These are phyloP conservation scores for Tulasnella sp. DNA, from an alignment of 768 basidiomycete species.

Conservation along the genomic window DNA sequence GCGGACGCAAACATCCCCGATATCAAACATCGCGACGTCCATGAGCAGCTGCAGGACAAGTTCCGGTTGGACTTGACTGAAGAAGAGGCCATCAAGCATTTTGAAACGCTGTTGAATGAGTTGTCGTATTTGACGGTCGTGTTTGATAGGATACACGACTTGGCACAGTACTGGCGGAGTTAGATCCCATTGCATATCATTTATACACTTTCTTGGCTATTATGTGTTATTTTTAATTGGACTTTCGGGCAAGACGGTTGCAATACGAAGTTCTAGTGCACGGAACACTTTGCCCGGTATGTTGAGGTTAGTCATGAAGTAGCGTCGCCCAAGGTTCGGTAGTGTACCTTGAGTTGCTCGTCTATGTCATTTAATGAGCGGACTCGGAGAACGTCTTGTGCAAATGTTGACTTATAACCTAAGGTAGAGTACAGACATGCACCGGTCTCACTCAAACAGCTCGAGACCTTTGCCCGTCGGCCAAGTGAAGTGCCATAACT, in stretches of 20 bases:
- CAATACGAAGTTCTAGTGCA: slow-evolving; percentile 18
- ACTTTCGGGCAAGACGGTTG: too few relatives aligned
- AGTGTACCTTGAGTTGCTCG: slow-evolving; percentile 62
- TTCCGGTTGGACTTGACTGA: slow-evolving; percentile 89
- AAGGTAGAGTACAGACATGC: slow-evolving; percentile 16
- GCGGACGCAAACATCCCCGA: slow-evolving; percentile 96
- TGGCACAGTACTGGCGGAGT: slow-evolving; percentile 51
- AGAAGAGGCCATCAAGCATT: slow-evolving; percentile 95
- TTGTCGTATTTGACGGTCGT: slow-evolving; percentile 89
- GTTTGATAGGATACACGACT: slow-evolving; percentile 84
- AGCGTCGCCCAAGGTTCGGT: slow-evolving; percentile 81
- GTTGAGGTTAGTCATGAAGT: slow-evolving; percentile 84
- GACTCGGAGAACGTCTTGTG: slow-evolving; percentile 48
- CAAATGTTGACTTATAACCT: slow-evolving; percentile 50
- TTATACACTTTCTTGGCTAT: too few relatives aligned
- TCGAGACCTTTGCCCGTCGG: slow-evolving; percentile 39
- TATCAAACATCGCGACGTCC: slow-evolving; percentile 81
- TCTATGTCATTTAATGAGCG: slow-evolving; percentile 43
- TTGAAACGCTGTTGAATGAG: slow-evolving; percentile 85
- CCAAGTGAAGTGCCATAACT: slow-evolving; percentile 66
- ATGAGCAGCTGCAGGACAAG: slow-evolving; percentile 89
- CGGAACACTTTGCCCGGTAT: slow-evolving; percentile 29
- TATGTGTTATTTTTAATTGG: too few relatives aligned
- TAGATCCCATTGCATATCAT: not conserved
- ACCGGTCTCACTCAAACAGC: too few relatives aligned